Percentiles rank a stretch among this genome's conserved stretches.
These are phyloP conservation scores for Nevesoporus exiguus DNA, from an alignment of 768 basidiomycete genomes.

Conservation along the genomic window DNA sequence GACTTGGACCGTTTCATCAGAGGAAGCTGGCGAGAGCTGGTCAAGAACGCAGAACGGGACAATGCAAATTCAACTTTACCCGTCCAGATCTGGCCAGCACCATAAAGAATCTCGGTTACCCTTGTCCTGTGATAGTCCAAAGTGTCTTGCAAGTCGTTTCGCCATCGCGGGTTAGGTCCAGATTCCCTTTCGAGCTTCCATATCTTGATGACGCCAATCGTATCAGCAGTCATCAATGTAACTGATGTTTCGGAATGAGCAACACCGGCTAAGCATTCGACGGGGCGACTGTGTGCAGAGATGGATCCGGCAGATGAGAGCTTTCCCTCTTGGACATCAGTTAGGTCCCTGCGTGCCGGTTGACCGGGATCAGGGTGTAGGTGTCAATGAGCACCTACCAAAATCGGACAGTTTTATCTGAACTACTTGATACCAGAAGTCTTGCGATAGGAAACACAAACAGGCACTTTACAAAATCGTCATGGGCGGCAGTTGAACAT, in stretches of 20 bases:
- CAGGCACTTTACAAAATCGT: constrained; percentile 88
- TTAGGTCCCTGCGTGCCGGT: constrained; percentile 56
- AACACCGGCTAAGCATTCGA: constrained; percentile 71
- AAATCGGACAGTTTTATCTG: constrained; percentile 83
- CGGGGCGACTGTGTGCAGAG: constrained; percentile 83
- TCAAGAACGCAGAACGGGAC: not conserved
- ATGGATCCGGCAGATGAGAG: constrained; percentile 62
- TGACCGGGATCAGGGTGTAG: not conserved
- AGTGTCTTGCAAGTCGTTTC: constrained; percentile 49
- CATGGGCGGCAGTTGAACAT: constrained; percentile 73
- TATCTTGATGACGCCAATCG: constrained; percentile 83
- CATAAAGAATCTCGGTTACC: constrained; percentile 68
- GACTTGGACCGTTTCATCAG: constrained; percentile 81
- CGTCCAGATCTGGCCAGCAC: constrained; percentile 81
- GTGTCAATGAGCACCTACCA: constrained; percentile 53
- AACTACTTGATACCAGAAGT: constrained; percentile 80
- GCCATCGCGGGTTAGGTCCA: constrained; percentile 45
- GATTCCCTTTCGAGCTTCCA: constrained; percentile 62
- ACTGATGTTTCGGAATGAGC: constrained; percentile 42
- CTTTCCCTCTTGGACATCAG: constrained; percentile 37
- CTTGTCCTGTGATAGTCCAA: constrained; percentile 75
- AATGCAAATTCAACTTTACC: constrained; percentile 43
- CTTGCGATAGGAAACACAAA: constrained; percentile 62
- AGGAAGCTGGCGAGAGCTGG: constrained; percentile 57
- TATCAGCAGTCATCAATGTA: constrained; percentile 80